These are phyloP conservation scores for Phytophthora crassamura DNA, from an alignment of 352 stramenopile species.

Conservation along the genomic window DNA sequence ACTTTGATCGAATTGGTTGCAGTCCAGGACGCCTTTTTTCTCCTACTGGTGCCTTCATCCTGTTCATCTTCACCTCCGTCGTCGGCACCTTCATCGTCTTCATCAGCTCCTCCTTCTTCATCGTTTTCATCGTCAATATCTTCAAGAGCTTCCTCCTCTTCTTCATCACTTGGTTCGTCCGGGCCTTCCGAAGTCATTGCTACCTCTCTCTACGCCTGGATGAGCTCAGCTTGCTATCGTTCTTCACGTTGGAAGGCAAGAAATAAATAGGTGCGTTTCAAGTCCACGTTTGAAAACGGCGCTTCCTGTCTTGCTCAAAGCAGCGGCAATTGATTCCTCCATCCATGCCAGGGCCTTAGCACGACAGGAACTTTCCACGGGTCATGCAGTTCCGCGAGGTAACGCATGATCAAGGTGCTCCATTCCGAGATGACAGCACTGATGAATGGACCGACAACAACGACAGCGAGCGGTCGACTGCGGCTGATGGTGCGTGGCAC, in stretches of 20 bases:
- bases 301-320: background rate
- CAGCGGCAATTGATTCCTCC: slow-evolving; percentile 3
- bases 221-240: too few species aligned
- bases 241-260: slow-evolving; percentile 2
- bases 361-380: background rate
- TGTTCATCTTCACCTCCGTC: slow-evolving; percentile 23
- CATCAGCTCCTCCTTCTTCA: slow-evolving; percentile 29
- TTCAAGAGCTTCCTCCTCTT: slow-evolving; percentile 22
- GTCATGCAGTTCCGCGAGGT: slow-evolving; percentile 30
- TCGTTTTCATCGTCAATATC: slow-evolving; percentile 29
- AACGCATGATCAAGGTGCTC: slow-evolving; percentile 5
- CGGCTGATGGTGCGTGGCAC: slow-evolving; percentile 10
- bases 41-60: slow-evolving; percentile 9
- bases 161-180: slow-evolving; percentile 25
- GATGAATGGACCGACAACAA: slow-evolving; percentile 18
- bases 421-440: background rate
- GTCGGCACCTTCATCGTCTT: slow-evolving; percentile 30
- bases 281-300: slow-evolving; percentile 14
- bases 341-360: slow-evolving; percentile 25
- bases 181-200: slow-evolving; percentile 9
- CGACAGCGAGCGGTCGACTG: background rate
- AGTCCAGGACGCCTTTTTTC: slow-evolving; percentile 20
- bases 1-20: slow-evolving; percentile 32
- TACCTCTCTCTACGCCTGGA: too few species aligned
- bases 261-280: slow-evolving; percentile 43